A percentile compares a stretch with the other conserved stretches of the same genome.
phyloP scores from a whole-genome alignment of 345 rosid genomes.

The Sapria himalayana region DNA sequence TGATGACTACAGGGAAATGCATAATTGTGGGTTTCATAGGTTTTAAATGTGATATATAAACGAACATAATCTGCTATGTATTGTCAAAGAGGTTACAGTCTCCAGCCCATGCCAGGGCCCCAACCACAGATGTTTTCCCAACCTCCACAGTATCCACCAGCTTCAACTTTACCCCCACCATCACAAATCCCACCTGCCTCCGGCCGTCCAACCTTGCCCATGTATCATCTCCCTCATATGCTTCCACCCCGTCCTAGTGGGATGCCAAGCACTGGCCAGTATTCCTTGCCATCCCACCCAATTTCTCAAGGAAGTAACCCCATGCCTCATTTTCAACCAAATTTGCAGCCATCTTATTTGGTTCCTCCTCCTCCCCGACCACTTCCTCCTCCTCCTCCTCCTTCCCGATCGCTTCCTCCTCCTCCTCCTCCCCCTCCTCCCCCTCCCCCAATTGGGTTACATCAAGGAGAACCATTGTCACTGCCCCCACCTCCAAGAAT shows the following conservation, averaged over 20 bases:
- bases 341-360: slow-evolving; percentile 12
- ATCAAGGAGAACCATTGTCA: slow-evolving; percentile 5
- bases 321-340: too few relatives aligned
- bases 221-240: slow-evolving; percentile 11
- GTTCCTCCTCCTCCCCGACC: slow-evolving; percentile 8
- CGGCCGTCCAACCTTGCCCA: slow-evolving; percentile 8
- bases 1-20: too few relatives aligned
- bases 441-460: slow-evolving; percentile 11
- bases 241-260: slow-evolving; percentile 15
- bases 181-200: slow-evolving; percentile 13
- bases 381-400: slow-evolving; percentile 9
- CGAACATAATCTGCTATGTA: slow-evolving; percentile 11
- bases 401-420: slow-evolving; percentile 11
- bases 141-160: slow-evolving; percentile 13
- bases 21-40: too few relatives aligned
- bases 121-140: slow-evolving; percentile 16
- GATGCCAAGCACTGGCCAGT: slow-evolving; percentile 15
- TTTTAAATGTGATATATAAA: background rate
- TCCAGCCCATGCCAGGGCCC: slow-evolving; percentile 18
- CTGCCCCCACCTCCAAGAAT: slow-evolving; percentile 12
- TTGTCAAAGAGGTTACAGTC: slow-evolving; percentile 15
- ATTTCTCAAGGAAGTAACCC: too few relatives aligned
- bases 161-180: slow-evolving; percentile 10
- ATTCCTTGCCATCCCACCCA: too few relatives aligned
- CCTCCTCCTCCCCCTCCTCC: slow-evolving; percentile 12